phyloP scores from a whole-genome alignment of 768 basidiomycete species.

The Russula sp. region DNA sequence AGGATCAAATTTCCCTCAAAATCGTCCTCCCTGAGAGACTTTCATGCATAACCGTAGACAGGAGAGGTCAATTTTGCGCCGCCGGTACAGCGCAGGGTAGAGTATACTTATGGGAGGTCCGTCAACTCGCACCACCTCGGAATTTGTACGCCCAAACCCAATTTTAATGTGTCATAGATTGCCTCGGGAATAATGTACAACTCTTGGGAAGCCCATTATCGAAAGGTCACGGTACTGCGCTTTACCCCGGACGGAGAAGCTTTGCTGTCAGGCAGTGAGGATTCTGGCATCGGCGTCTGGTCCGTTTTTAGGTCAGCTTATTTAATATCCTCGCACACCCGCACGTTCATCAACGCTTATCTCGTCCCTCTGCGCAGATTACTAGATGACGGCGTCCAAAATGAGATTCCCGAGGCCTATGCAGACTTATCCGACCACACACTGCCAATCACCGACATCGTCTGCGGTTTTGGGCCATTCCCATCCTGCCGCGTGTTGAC shows the following conservation, averaged over 20 bases:
- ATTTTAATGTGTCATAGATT: constrained; percentile 44
- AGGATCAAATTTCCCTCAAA: constrained; percentile 89
- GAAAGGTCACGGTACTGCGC: constrained; percentile 71
- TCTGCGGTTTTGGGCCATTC: constrained; percentile 74
- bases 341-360: neutral
- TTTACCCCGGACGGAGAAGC: constrained; percentile 80
- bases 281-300: constrained; percentile 88
- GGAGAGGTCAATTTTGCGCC: constrained; percentile 68
- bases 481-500: constrained; percentile 74
- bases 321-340: constrained; percentile 9
- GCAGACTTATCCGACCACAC: constrained; percentile 88
- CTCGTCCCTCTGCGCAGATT: constrained; percentile 42
- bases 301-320: constrained; percentile 69
- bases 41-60: constrained; percentile 70
- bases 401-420: constrained; percentile 69
- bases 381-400: constrained; percentile 67
- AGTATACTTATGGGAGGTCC: constrained; percentile 94
- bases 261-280: constrained; percentile 83
- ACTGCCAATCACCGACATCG: constrained; percentile 76
- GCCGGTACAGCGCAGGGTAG: constrained; percentile 86
- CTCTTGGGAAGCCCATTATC: constrained; percentile 95
- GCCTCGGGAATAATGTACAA: constrained; percentile 91
- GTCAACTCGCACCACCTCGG: constrained; percentile 27
- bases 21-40: constrained; percentile 88
- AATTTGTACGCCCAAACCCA: neutral